Evolutionary conservation across 305 asterid species (phyloP).

Genomic region (Fraxinus angustifolia): DNA sequence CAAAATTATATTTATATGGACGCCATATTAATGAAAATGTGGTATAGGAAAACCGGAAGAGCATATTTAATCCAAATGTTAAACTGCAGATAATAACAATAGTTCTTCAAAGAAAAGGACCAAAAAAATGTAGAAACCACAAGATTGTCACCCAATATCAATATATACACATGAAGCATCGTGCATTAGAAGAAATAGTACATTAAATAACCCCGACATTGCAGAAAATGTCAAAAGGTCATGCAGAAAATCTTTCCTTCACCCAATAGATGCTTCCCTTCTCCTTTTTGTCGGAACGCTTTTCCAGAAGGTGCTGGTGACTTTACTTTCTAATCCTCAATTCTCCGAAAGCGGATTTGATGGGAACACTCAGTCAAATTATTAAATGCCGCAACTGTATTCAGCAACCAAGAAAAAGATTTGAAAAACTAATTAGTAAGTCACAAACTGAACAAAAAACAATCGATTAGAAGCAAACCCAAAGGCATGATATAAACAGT

Average conservation of each 20-base stretch:
- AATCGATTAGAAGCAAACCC: neutral
- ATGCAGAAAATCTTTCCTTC: constrained; percentile 53
- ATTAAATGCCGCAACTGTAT: constrained; percentile 7
- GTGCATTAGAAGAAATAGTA: constrained; percentile 38
- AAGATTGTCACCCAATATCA: constrained; percentile 22
- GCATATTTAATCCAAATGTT: neutral
- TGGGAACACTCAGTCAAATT: constrained; percentile 24
- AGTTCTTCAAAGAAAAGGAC: constrained; percentile 19
- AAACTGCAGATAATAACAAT: neutral
- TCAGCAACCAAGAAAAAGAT: constrained; percentile 7
- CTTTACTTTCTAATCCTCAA: constrained; percentile 33
- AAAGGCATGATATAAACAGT: neutral
- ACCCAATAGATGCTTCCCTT: constrained; percentile 44
- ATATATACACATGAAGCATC: constrained; percentile 9
- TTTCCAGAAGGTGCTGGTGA: constrained; percentile 33
- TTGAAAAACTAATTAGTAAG: constrained; percentile 7
- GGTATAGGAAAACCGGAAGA: constrained; percentile 4
- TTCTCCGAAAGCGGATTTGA: constrained; percentile 37
- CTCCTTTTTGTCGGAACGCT: constrained; percentile 36
- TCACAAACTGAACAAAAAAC: neutral
- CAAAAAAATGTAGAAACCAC: constrained; percentile 9
- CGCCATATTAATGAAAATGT: neutral
- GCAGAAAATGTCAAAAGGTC: constrained; percentile 66
- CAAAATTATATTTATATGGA: neutral
- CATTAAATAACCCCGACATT: constrained; percentile 96